These are phyloP conservation scores for Alternaria panax DNA, from an alignment of 2,329 filamentous ascomycete genomes.

Conservation along the genomic window DNA sequence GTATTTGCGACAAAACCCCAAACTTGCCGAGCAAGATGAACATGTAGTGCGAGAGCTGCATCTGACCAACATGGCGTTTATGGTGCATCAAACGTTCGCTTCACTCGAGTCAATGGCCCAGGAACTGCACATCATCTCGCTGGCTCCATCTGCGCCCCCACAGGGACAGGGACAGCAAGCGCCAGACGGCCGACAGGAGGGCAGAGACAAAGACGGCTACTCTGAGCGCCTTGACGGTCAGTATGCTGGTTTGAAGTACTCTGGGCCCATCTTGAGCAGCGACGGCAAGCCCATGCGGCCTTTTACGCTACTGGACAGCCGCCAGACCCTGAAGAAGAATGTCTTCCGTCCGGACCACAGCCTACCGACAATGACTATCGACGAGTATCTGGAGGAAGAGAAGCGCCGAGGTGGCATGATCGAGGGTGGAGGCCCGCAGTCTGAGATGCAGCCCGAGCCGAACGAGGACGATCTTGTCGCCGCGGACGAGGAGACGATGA, in stretches of 20 bases:
- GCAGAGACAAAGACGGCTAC: constrained; percentile 62
- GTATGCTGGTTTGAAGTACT: constrained; percentile 52
- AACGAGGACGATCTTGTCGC: constrained; percentile 93
- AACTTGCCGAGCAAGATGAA: constrained; percentile 76
- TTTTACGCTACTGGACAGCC: constrained; percentile 82
- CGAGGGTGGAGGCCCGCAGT: constrained; percentile 84
- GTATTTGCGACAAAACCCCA: constrained; percentile 67
- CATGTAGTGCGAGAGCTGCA: constrained; percentile 81
- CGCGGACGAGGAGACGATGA: constrained; percentile 88
- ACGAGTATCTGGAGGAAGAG: constrained; percentile 97
- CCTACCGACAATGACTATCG: constrained; percentile 95
- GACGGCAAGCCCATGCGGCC: constrained; percentile 87
- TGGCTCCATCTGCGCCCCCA: constrained; percentile 67
- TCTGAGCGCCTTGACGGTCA: constrained; percentile 76
- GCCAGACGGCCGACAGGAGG: constrained; percentile 57
- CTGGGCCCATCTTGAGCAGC: constrained; percentile 76
- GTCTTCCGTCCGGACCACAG: constrained; percentile 94
- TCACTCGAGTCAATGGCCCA: constrained; percentile 85
- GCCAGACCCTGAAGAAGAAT: constrained; percentile 76
- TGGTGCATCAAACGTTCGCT: constrained; percentile 82
- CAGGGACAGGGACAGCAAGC: constrained; percentile 45
- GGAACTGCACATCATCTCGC: constrained; percentile 81
- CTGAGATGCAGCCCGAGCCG: constrained; percentile 70
- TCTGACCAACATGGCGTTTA: constrained; percentile 75
- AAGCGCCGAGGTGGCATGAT: constrained; percentile 83